Base-by-base conservation (phyloP, 129 eudicot species). In the Saposhnikovia divaricata region DNA sequence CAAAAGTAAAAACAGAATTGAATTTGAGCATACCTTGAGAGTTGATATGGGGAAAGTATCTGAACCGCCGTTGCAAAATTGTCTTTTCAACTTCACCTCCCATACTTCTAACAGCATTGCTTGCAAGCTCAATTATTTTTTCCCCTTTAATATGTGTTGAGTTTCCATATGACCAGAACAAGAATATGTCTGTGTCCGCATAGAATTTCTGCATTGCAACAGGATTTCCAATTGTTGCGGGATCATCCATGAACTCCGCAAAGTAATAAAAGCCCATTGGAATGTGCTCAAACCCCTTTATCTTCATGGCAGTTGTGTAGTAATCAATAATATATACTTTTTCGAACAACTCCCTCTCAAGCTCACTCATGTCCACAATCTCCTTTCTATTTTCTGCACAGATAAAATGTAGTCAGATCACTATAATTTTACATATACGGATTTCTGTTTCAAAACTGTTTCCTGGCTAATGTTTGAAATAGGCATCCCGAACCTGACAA, bases 121-220 rank as follows among this genome's bases (percentile, higher is more conserved):
- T 82, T 63, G 85, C 90, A 72, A 75, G 79, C 37, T 48, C 72
- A 10, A 19, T 72, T 51, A 87, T 80, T 43, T 73, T 66, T 71
- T 18, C 51, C 8, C 90, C 87, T 37, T 28, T 51, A 46, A 87
- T 79, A 82, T 87, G 37, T 50, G 74, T 59, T 59, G 85, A 81
- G 73, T 87, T 87, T 55, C 90, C 90, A 27, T 87, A 87, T 3
- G 90, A 87, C 90, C 90, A 87, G 81, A 87, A 87, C 55, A 87
- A 39, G 80, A 81, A 87, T n/a, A 87, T 76, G 19, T 87, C 81
- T 1, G 87, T 84, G 59, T 87, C 85, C 44, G 87, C 69, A 51
- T 84, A 87, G 80, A 84, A 87, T 84, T 79, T 81, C 82, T 87
- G 90, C 90, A 87, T 87, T 28, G 87, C 90, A 0, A 87, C 90